A percentile compares a stretch with the other conserved stretches of the same genome.
phyloP scores from a whole-genome alignment of 176 grass and related monocot species.

The Lolium perenne region DNA sequence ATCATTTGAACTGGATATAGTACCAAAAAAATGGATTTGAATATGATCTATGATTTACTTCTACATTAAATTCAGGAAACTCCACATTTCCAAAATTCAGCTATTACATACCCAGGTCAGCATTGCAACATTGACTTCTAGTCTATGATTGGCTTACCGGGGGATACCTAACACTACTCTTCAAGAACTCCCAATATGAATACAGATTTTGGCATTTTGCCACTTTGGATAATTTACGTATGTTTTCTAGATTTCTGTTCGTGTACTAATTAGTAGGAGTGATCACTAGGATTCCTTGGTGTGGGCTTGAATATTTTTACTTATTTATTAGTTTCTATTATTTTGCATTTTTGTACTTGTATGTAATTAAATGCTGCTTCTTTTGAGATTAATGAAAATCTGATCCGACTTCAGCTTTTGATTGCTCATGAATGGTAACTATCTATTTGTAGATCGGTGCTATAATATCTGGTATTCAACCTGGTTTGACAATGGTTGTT shows the following conservation, averaged over 20 bases:
- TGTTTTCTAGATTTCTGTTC: not conserved
- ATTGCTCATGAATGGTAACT: constrained; percentile 34
- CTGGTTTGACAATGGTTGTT: constrained; percentile 99
- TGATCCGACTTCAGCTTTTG: constrained; percentile 37
- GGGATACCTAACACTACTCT: not conserved
- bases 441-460: constrained; percentile 77
- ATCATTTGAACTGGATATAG: not conserved
- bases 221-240: not conserved
- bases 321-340: not conserved
- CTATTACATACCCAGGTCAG: not conserved
- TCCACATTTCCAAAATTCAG: constrained; percentile 7
- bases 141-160: not conserved
- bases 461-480: constrained; percentile 95
- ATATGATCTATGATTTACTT: not conserved
- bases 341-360: not conserved
- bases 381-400: constrained; percentile 17
- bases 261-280: not conserved
- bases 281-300: not conserved
- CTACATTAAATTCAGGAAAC: not conserved
- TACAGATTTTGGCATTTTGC: not conserved
- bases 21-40: constrained; percentile 17
- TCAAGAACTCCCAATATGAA: not conserved
- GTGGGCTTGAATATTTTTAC: not conserved
- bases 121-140: not conserved
- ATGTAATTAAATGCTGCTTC: constrained; percentile 9